Conservation (phyloP, 140 eudicot species). For the Bidens hawaiensis region DNA sequence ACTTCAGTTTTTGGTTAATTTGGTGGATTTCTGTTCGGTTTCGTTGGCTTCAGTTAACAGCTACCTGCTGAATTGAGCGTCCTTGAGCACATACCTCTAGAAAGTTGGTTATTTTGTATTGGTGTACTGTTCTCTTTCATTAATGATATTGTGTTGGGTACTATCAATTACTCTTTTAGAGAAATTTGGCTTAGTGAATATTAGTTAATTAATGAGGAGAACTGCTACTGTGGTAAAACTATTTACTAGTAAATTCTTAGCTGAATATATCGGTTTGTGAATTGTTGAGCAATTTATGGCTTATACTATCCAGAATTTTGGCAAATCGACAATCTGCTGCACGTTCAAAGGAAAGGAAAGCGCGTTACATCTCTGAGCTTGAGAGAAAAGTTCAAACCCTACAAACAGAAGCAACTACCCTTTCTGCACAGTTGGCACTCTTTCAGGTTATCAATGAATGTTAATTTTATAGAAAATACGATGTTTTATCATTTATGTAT, state of each 20-base stretch:
- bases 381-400: constrained; percentile 83
- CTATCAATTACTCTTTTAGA: not conserved
- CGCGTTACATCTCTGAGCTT: constrained; percentile 71
- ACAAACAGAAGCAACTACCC: constrained; percentile 89
- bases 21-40: no score
- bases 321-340: constrained; percentile 96
- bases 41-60: no score
- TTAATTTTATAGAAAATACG: not conserved
- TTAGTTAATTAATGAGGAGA: not conserved
- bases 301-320: constrained; percentile 47
- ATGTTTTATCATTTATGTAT: not conserved
- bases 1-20: no score
- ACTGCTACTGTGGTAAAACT: not conserved
- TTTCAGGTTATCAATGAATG: constrained; percentile 45
- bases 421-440: constrained; percentile 75
- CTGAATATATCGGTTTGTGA: not conserved
- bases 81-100: not conserved
- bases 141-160: not conserved
- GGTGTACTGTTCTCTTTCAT: not conserved
- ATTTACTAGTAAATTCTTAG: not conserved
- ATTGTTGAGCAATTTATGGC: constrained; percentile 4
- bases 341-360: constrained; percentile 91
- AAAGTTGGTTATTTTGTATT: constrained; percentile 7
- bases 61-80: not conserved
- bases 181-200: not conserved